These are phyloP conservation scores for Phlyctochytrium arcticum DNA, from an alignment of 192 early-diverging fungal species.

Conservation along the genomic window DNA sequence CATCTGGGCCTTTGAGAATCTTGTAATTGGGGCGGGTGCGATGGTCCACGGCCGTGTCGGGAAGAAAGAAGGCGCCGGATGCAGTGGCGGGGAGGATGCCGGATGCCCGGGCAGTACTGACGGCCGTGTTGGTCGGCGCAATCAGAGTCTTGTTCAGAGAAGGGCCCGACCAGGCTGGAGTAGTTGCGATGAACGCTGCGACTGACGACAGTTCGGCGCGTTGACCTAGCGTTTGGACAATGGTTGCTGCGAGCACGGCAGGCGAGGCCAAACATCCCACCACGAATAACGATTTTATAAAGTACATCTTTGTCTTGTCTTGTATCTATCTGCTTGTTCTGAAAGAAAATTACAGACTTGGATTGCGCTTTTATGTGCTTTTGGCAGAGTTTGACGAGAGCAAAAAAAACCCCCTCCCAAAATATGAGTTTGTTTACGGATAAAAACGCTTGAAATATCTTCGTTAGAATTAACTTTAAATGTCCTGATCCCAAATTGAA, in stretches of 20 bases:
- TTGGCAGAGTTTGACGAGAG: no score
- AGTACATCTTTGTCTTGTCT: no score
- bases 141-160: conserved; percentile 9
- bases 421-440: no score
- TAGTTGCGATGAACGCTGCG: not conserved
- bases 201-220: not conserved
- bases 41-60: not conserved
- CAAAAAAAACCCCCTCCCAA: no score
- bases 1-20: conserved; percentile 3
- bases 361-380: no score
- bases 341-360: no score
- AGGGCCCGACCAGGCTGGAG: conserved; percentile 12
- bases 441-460: no score
- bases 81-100: conserved; percentile 8
- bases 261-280: no score
- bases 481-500: no score
- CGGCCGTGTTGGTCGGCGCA: conserved; percentile 14
- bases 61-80: conserved; percentile 13
- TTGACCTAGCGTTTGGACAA: not conserved
- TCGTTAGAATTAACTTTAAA: no score
- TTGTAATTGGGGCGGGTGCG: conserved; percentile 4
- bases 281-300: no score
- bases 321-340: no score
- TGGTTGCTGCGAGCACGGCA: not conserved
- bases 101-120: not conserved